Conservation (phyloP, 108 stramenopile genomes). For the Stephanodiscus minutulus region DNA sequence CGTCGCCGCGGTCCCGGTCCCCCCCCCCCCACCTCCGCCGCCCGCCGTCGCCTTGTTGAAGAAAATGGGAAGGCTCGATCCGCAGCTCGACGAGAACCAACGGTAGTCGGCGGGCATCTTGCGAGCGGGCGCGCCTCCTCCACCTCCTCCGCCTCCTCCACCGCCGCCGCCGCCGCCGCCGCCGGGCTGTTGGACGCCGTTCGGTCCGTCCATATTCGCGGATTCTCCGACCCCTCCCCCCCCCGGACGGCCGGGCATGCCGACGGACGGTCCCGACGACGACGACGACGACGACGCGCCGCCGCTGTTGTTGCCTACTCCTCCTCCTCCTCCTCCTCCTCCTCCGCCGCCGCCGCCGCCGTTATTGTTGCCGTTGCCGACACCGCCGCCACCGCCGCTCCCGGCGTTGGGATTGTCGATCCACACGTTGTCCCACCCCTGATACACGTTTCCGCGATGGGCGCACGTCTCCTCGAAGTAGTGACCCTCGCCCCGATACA, state of each 20-base stretch:
- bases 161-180: too few species aligned
- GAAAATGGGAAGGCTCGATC: background rate
- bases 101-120: background rate
- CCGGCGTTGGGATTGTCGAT: conserved; percentile 42
- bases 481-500: conserved; percentile 73
- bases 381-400: background rate
- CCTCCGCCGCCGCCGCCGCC: conserved; percentile 1
- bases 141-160: too few species aligned
- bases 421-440: conserved; percentile 66
- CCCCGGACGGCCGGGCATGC: background rate
- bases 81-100: background rate
- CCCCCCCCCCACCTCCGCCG: background rate
- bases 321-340: background rate
- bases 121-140: background rate
- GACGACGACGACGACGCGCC: background rate
- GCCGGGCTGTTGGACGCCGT: conserved; percentile 9
- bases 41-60: background rate
- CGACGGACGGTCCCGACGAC: background rate
- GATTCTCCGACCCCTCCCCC: background rate
- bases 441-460: conserved; percentile 61
- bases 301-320: background rate
- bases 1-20: background rate
- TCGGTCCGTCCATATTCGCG: background rate
- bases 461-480: conserved; percentile 73
- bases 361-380: background rate